phyloP scores from a whole-genome alignment of 2,329 filamentous ascomycete genomes.

The Xylariales sp. region DNA sequence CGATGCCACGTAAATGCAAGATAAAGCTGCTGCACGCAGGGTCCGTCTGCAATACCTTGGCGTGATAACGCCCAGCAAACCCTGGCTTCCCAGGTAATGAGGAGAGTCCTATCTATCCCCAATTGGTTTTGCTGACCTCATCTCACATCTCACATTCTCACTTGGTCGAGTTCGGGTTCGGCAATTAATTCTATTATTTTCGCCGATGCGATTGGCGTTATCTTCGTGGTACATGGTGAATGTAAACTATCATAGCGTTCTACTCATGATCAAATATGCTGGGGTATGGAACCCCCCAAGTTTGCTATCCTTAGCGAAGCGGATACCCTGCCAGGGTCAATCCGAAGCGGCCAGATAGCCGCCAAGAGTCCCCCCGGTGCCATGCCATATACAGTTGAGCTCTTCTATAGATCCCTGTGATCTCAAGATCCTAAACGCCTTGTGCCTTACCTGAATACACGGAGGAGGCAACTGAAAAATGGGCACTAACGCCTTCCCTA shows the following conservation, averaged over 20 bases:
- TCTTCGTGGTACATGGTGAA: constrained; percentile 29
- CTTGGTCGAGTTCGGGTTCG: constrained; percentile 10
- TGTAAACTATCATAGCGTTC: constrained; percentile 25
- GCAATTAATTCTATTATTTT: constrained; percentile 19
- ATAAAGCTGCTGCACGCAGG: constrained; percentile 35
- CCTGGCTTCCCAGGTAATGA: constrained; percentile 15
- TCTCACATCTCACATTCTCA: constrained; percentile 20
- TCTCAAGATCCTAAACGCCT: constrained; percentile 31
- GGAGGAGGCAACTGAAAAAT: constrained; percentile 13
- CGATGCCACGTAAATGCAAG: constrained; percentile 30
- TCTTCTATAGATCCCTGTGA: constrained; percentile 20
- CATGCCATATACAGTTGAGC: constrained; percentile 23
- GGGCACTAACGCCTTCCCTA: constrained; percentile 6
- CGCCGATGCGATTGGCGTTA: constrained; percentile 18
- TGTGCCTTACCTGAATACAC: constrained; percentile 20
- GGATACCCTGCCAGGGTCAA: constrained; percentile 27
- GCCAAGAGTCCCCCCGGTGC: constrained; percentile 21
- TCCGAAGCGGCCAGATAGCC: constrained; percentile 22
- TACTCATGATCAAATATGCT: constrained; percentile 24
- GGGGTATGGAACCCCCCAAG: constrained; percentile 24
- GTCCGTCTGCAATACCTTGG: constrained; percentile 21
- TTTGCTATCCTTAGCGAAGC: constrained; percentile 29
- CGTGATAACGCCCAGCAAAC: constrained; percentile 20
- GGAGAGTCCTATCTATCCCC: constrained; percentile 1
- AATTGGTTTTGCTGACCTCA: constrained; percentile 28